phyloP scores from a whole-genome alignment of 306 rosid genomes.

The Macrotyloma uniflorum region DNA sequence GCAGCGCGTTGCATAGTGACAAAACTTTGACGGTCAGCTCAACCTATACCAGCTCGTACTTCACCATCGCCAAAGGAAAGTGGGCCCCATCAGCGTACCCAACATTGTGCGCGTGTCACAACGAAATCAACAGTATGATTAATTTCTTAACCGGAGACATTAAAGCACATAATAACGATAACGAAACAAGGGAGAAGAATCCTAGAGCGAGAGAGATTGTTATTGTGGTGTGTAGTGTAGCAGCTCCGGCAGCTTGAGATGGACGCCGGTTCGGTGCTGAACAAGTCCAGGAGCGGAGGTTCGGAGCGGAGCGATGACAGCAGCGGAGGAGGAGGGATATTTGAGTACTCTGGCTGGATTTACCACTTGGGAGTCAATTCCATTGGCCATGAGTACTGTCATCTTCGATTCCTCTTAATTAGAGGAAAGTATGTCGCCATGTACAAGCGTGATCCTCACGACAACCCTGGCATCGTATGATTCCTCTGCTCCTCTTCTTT shows the following conservation, averaged over 20 bases:
- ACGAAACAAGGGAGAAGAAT: not conserved
- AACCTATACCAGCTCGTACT: not conserved
- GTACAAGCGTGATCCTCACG: constrained; percentile 94
- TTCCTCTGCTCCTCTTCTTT: not conserved
- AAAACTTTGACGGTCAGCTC: constrained; percentile 21
- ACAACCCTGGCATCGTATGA: constrained; percentile 68
- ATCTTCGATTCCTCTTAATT: constrained; percentile 75
- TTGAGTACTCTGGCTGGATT: constrained; percentile 83
- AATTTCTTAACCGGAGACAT: not conserved
- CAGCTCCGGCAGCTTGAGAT: constrained; percentile 10
- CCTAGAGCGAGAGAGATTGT: not conserved
- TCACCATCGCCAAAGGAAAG: not conserved
- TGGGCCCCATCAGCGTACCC: not conserved
- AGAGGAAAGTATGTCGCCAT: constrained; percentile 71
- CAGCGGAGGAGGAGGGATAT: constrained; percentile 44
- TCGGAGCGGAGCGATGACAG: constrained; percentile 51
- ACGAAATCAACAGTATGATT: not conserved
- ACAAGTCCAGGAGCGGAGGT: constrained; percentile 39
- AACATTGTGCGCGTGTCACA: not conserved
- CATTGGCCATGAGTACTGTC: constrained; percentile 82
- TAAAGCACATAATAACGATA: not conserved
- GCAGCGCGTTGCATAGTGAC: not conserved
- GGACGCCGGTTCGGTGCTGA: constrained; percentile 43
- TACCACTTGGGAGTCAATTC: constrained; percentile 85
- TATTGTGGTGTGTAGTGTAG: not conserved